Evolutionary conservation across 2,329 filamentous ascomycete species (phyloP).

Genomic region (Sphaerulina vaccinii): DNA sequence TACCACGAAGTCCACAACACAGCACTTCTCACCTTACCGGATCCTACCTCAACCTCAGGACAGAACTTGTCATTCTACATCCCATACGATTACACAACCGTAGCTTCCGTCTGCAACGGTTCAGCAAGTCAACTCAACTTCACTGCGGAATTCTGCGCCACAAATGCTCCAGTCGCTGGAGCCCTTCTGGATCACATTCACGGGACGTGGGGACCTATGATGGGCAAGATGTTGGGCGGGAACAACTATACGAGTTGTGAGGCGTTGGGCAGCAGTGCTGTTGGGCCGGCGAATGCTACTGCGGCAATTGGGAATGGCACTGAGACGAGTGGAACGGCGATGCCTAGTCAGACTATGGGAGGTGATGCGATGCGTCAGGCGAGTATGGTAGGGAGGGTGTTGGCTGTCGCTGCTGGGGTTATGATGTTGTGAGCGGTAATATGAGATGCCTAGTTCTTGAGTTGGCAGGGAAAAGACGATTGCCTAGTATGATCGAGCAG

Average conservation of each 20-base stretch:
- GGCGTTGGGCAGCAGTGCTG: conserved; percentile 17
- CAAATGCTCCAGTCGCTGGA: conserved; percentile 15
- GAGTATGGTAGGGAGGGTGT: background rate
- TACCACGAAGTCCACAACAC: conserved; percentile 26
- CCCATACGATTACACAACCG: conserved; percentile 20
- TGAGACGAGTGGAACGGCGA: conserved; percentile 1
- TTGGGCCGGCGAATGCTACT: conserved; percentile 13
- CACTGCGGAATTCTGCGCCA: conserved; percentile 26
- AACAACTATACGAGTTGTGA: conserved; percentile 24
- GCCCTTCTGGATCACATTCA: conserved; percentile 20
- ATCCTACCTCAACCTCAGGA: background rate
- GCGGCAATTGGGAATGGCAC: background rate
- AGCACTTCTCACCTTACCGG: conserved; percentile 17
- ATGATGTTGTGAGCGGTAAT: background rate
- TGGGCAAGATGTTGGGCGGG: conserved; percentile 23
- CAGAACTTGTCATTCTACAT: conserved; percentile 19
- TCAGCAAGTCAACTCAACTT: conserved; percentile 23
- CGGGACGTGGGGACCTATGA: conserved; percentile 14
- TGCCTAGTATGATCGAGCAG: too few species aligned
- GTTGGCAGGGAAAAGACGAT: too few species aligned
- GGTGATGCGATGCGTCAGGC: background rate
- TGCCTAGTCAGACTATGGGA: background rate
- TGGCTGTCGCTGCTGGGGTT: background rate
- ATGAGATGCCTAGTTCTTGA: too few species aligned
- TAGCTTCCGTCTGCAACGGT: conserved; percentile 20